phyloP scores from a whole-genome alignment of 345 rosid genomes.

The Erucastrum elatum region DNA sequence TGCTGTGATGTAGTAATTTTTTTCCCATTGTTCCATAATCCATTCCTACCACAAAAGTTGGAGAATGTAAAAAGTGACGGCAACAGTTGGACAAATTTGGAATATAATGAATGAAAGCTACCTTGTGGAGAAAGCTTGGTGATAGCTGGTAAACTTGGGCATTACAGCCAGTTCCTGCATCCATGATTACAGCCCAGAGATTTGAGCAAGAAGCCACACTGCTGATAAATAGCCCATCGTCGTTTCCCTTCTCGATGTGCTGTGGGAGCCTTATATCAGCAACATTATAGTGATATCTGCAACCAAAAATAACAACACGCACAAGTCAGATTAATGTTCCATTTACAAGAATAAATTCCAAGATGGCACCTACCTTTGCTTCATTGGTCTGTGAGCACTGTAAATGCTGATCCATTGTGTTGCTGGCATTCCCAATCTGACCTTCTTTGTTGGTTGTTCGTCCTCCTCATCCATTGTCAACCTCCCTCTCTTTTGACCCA shows the following conservation, averaged over 20 bases:
- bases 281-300: conserved; percentile 95
- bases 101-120: conserved; percentile 36
- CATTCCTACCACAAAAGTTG: conserved; percentile 58
- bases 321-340: conserved; percentile 17
- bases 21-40: conserved; percentile 99
- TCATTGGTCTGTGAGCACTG: conserved; percentile 96
- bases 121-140: conserved; percentile 83
- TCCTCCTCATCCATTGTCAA: conserved; percentile 85
- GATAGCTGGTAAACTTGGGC: conserved; percentile 87
- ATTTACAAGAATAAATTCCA: conserved; percentile 1
- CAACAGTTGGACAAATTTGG: background rate
- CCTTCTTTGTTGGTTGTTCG: conserved; percentile 91
- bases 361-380: conserved; percentile 81
- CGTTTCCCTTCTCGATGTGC: conserved; percentile 86
- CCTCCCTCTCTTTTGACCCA: conserved; percentile 96
- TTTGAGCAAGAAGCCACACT: conserved; percentile 87
- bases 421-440: conserved; percentile 98
- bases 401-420: conserved; percentile 97
- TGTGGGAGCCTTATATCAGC: conserved; percentile 73
- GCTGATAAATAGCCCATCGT: conserved; percentile 88
- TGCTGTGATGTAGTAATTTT: conserved; percentile 88
- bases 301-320: conserved; percentile 2
- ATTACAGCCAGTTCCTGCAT: conserved; percentile 86
- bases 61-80: conserved; percentile 2
- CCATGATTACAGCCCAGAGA: conserved; percentile 98